Conservation (phyloP, 176 grass and related monocot species). For the Otatea glauca region DNA sequence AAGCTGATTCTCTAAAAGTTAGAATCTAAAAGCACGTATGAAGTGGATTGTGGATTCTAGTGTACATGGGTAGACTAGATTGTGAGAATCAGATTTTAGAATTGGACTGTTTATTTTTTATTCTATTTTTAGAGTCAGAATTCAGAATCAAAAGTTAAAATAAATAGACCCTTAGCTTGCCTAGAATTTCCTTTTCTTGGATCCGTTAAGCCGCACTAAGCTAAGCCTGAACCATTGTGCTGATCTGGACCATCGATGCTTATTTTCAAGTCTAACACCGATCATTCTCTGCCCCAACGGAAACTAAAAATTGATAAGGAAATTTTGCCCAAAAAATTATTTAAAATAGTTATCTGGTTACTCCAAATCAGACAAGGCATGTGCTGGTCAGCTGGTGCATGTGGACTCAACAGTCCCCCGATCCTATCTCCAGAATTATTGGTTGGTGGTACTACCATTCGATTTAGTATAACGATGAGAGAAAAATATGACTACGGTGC, state of each 20-base stretch:
- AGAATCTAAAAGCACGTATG: no score
- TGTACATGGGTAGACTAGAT: no score
- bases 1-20: no score
- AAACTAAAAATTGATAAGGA: background rate
- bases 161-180: no score
- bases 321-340: no score
- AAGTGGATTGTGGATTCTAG: no score
- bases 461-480: background rate
- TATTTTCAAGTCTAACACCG: background rate
- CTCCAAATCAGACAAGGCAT: constrained; percentile 38
- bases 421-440: constrained; percentile 45
- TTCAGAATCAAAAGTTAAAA: no score
- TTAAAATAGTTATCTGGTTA: background rate
- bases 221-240: background rate
- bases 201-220: background rate
- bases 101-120: no score
- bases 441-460: constrained; percentile 33
- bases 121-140: no score
- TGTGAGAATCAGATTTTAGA: no score
- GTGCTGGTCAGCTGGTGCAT: constrained; percentile 29
- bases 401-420: constrained; percentile 14
- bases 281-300: background rate
- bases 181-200: background rate
- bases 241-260: background rate
- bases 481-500: background rate